Evolutionary conservation across 768 basidiomycete species (phyloP), one percentile per base, ranked within the genome.

Genomic region (Amanita inopinata): DNA sequence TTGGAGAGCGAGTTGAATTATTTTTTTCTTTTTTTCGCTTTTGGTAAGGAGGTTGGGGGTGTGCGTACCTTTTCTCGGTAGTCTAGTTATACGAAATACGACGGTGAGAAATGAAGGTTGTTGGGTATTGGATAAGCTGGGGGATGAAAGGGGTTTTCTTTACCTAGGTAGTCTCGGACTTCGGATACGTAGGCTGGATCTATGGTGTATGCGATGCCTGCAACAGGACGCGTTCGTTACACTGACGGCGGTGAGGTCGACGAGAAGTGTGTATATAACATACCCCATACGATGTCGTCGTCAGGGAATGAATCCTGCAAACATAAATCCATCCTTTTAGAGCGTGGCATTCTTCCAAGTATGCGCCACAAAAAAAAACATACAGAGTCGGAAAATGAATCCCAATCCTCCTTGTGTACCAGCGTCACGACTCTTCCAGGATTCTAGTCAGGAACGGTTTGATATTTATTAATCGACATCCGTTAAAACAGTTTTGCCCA

Each of bases 391-490:
- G 83, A 83, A 54, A 86, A 80, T 9, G 60, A 56, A 25, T 81
- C 80, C 93, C 93, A 97, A 33, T 94, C 88, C 56, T 82, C 78
- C 46, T 87, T 84, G 51, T 86, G 83, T 6, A 96, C 70, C 2
- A 97, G 68, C 0, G 92, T 97, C 0, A 94, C 92, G 1, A 94
- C 93, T 32, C 90, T 65, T 2, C 92, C 92, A 2, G 91, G 91
- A 38, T 67, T 75, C 86, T 89, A 49, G 3, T 17, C 10, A 19
- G 40, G 28, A 17, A n/a, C n/a, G n/a, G n/a, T n/a, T n/a, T n/a
- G n/a, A n/a, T n/a, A n/a, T n/a, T n/a, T n/a, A n/a, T n/a, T 17
- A 30, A 37, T 20, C 11, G 5, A 11, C 8, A 8, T 37, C 15
- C 8, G 4, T 28, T 28, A 7, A 28, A 28, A 28, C n/a, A 28